Base-by-base conservation (phyloP, 75 land plant genomes). In the Gnetum montanum region DNA sequence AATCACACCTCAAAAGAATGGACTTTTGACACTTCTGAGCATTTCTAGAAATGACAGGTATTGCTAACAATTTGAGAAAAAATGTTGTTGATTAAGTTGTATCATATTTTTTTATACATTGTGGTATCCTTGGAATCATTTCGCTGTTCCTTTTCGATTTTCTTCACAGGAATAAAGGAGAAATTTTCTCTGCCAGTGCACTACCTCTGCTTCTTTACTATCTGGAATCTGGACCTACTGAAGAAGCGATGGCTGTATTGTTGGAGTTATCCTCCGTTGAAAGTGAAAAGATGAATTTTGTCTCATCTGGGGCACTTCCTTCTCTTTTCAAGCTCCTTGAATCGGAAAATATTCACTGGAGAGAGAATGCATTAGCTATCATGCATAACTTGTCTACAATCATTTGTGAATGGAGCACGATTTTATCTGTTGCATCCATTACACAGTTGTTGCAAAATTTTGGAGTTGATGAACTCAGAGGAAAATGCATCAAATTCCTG, bases 41-140 rank as follows among this genome's bases (percentile, higher is more conserved):
- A 61, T 75, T 71, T 61, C 85, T 10, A 67, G 47, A 44, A 72
- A 69, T 57, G 64, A 56, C 78, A 81, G 90, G 90, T 85, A 70
- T n/a, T n/a, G 41, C 34, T 35, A 35, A 30, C 15, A 19, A 12
- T 62, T 2, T 31, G 11, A 16, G 18, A 8, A 18, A 22, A 8
- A 48, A 8, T 10, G 28, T 58, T 31, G 4, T 58, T 4, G 26
- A 19, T 43, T 41, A 26, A 31, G 10, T 4, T n/a, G 28, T 3
- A 12, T 4, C 10, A n/a, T n/a, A 22, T 28, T 31, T 19, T 16
- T 58, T 4, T 18, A 47, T 49, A 6, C 4, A 46, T 54, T 5
- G 8, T 18, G 31, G 2, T 60, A 3, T 50, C 20, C 29, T 5
- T 15, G 8, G 51, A 27, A 3, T 26, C 15, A 28, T 24, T 60